Evolutionary conservation across 2,329 filamentous ascomycete species (phyloP), one percentile per base, ranked within the genome.

Genomic region (Cladosporium austrohemisphaericum): DNA sequence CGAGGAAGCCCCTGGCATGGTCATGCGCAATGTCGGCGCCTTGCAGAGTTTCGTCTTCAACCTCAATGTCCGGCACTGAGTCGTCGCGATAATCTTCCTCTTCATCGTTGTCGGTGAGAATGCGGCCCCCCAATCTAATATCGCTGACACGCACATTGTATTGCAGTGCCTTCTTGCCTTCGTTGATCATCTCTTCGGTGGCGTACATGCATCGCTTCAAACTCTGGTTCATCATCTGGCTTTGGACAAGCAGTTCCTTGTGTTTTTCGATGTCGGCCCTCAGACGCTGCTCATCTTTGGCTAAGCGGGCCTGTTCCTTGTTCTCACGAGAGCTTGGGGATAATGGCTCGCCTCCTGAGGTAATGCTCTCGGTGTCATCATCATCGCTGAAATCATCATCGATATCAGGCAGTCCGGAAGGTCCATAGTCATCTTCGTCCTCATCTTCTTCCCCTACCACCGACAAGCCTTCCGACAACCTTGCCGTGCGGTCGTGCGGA

Each of bases 141-240:
- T 97, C 92, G 56, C 83, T 87, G 7, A 86, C 80, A 23, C 79
- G 79, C 20, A 96, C 88, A 51, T 80, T 77, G 64, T 95, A 95
- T 40, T 86, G 85, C 2, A 98, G 77, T 0, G 93, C 93, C 64
- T 88, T 92, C 62, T 84, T 86, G 5, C 86, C 93, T 59, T 96
- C 90, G 41, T 81, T 84, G 65, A 98, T 95, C 36, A 98, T 77
- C 55, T 87, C 84, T 64, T 98, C 92, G 0, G 91, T 94, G 80
- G 88, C 92, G 57, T 84, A 83, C 26, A 96, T 76, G 66, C 93
- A 98, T 40, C 88, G 80, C 67, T 89, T 94, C 37, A 98, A 78
- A 65, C 88, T 95, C 66, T 94, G 88, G 64, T 96, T 97, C 76
- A 97, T 90, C 71, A 90, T 94, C 63, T 96, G 90, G 57, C 86